Conservation (phyloP, 768 basidiomycete species). For the Steccherinum ochraceum region DNA sequence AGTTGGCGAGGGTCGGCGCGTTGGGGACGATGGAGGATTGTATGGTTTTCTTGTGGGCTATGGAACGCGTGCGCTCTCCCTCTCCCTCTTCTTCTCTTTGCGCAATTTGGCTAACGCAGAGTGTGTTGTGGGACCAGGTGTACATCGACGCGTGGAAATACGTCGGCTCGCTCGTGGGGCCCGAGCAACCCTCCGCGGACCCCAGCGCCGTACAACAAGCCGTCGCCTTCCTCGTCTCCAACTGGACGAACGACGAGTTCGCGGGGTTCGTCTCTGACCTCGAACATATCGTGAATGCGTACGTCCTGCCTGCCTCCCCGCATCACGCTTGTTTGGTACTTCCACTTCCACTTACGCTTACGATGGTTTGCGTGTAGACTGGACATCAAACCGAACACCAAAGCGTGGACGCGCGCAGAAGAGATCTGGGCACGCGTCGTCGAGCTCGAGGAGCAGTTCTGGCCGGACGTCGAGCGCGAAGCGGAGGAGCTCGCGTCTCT, state of each 20-base stretch:
- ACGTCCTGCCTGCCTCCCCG: constrained; percentile 4
- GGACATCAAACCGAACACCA: constrained; percentile 28
- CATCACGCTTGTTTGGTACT: neutral
- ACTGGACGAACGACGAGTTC: constrained; percentile 57
- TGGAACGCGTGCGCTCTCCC: constrained; percentile 53
- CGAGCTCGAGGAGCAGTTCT: constrained; percentile 56
- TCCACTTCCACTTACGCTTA: neutral
- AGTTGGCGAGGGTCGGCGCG: constrained; percentile 51
- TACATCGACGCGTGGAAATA: constrained; percentile 66
- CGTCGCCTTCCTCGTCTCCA: constrained; percentile 45
- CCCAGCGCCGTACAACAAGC: constrained; percentile 17
- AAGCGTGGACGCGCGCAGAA: constrained; percentile 36
- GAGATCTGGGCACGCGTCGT: constrained; percentile 51
- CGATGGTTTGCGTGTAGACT: constrained; percentile 17
- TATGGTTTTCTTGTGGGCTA: constrained; percentile 70
- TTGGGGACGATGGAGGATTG: constrained; percentile 50
- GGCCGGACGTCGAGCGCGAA: constrained; percentile 43
- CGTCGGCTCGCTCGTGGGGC: constrained; percentile 24
- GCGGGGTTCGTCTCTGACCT: constrained; percentile 45
- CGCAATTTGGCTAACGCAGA: neutral
- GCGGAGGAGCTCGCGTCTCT: neutral
- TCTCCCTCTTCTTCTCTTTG: neutral
- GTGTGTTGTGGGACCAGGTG: constrained; percentile 34
- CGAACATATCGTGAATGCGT: constrained; percentile 38
- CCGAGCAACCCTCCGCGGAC: neutral